Base-by-base conservation (phyloP, 805 yeast species). In the Brettanomyces sp. region DNA sequence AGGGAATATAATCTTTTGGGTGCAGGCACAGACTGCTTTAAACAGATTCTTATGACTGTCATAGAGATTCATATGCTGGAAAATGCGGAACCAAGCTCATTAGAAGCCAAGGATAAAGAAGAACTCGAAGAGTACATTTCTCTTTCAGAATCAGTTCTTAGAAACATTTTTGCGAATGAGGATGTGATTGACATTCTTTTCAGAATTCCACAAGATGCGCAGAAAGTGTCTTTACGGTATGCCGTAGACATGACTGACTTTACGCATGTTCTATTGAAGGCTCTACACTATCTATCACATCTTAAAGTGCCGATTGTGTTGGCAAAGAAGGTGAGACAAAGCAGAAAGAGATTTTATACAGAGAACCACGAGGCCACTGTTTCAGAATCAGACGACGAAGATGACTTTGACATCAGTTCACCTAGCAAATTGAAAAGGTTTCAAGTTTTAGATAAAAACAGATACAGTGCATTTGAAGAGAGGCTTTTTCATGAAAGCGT, bases 91-190 rank as follows among this genome's bases (percentile, higher is more conserved):
- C 70, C 80, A 62, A 67, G 72, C 13, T 53, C 58, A 5, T 62
- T 70, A 3, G 49, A 63, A 2, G 59, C 60, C 2, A 74, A 67
- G 2, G 82, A 77, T 30, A 70, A 71, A 49, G 71, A 70, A 18
- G 76, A 74, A 36, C 62, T 73, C 32, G 69, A 50, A 18, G 47
- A 52, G 42, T 52, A 60, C 33, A 37, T 46, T 13, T 47, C 52
- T 39, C 49, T 66, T 46, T 52, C 74, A 50, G 63, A 63, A 63
- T 56, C 74, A 51, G 67, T 52, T 65, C 33, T 63, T 21, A 52
- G 86, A 40, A 74, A 80, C 39, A 65, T 91, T n/a, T 88, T 91
- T 54, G 77, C 82, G 47, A 82, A 79, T 44, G 80, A 79, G 44
- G 72, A 67, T 22, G 75, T 78, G 44, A 63, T 87, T 25, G 78